Evolutionary conservation across 306 rosid genomes (phyloP).

Genomic region (Cajanus cajan): DNA sequence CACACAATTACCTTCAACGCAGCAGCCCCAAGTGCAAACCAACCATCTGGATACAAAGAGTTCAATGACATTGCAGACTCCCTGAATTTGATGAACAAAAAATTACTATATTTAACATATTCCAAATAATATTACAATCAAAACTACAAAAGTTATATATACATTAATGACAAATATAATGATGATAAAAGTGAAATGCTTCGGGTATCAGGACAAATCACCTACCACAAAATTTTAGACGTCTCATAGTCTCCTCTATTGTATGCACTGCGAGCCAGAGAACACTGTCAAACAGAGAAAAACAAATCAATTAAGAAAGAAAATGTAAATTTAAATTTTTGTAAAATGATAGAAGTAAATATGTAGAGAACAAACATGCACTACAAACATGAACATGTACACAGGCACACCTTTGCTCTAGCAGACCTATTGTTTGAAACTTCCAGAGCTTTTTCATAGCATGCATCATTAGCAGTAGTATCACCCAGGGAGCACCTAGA

Average conservation of each 20-base stretch:
- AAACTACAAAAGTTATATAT: background rate
- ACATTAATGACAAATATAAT: background rate
- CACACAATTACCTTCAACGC: conserved; percentile 76
- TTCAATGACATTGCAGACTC: conserved; percentile 97
- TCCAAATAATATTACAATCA: conserved; percentile 9
- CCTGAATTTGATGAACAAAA: conserved; percentile 51
- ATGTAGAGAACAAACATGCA: background rate
- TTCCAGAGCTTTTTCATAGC: conserved; percentile 87
- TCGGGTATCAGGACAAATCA: conserved; percentile 11
- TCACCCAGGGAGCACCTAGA: conserved; percentile 96
- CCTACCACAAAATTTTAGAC: conserved; percentile 60
- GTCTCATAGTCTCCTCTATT: conserved; percentile 83
- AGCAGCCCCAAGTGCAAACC: conserved; percentile 98
- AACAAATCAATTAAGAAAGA: background rate
- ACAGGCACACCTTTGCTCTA: conserved; percentile 74
- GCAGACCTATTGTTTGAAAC: conserved; percentile 85
- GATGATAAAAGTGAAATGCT: background rate
- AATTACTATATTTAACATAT: background rate
- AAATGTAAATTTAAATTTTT: background rate
- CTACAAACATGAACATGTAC: background rate
- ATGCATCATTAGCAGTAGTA: conserved; percentile 69
- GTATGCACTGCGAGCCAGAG: conserved; percentile 97
- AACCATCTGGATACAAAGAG: conserved; percentile 90
- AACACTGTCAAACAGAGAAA: conserved; percentile 55
- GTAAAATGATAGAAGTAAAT: conserved; percentile 8